Percentiles rank a stretch among this genome's conserved stretches.
Evolutionary conservation across 2,329 filamentous ascomycete species (phyloP).

Genomic region (Colletotrichum sp.): DNA sequence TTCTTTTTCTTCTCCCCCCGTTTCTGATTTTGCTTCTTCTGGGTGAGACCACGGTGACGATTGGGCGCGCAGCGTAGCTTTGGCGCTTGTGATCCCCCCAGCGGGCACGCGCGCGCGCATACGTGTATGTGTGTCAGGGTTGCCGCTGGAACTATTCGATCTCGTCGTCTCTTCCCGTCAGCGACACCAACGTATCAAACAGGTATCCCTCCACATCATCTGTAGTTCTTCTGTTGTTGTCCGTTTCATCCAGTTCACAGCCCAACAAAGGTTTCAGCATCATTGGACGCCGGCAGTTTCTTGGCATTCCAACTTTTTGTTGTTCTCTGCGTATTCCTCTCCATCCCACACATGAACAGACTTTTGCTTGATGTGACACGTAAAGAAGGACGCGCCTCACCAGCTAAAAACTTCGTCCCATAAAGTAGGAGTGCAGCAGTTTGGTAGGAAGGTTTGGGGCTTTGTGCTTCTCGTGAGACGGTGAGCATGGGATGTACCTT

Average conservation of each 20-base stretch:
- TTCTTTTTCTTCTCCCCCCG: background rate
- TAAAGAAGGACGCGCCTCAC: background rate
- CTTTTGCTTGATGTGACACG: background rate
- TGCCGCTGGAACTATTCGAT: background rate
- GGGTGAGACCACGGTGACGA: background rate
- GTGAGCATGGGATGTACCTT: background rate
- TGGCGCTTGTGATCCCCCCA: background rate
- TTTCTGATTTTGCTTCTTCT: background rate
- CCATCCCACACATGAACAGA: background rate
- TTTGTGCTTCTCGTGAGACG: background rate
- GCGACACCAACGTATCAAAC: background rate
- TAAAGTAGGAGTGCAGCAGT: background rate
- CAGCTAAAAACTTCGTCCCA: background rate
- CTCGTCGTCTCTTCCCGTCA: background rate
- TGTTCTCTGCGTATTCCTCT: background rate
- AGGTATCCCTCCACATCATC: background rate
- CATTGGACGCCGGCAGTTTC: background rate
- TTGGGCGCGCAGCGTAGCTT: background rate
- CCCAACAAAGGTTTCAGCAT: background rate
- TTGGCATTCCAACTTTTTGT: background rate
- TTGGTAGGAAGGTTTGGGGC: background rate
- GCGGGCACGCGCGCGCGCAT: background rate
- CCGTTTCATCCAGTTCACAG: background rate
- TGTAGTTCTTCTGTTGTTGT: background rate
- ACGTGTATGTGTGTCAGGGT: background rate